Base-by-base conservation (phyloP, 805 yeast genomes). In the Kodamaea sagamina region DNA sequence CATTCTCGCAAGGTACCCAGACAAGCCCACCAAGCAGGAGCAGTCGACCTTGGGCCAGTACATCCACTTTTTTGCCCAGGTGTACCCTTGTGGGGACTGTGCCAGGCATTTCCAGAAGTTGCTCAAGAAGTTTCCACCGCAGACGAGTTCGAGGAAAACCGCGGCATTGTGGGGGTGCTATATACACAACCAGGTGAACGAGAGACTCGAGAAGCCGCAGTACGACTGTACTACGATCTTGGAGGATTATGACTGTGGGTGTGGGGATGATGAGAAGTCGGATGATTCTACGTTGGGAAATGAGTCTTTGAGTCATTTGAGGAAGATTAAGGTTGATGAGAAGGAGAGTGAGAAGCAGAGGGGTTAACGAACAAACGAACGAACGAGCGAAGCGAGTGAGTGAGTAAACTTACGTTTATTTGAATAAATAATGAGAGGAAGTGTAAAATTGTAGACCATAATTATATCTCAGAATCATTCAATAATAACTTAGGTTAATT, bases 131-230 rank as follows among this genome's bases (percentile, higher is more conserved):
- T 82, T 71, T 56, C 98, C 99, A 1, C 97, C 96, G 2, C 99
- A 93, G 57, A 74, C 84, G 3, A 71, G 79, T 6, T 75, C 85
- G 16, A 74, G 96, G 45, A 80, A 81, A 48, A 77, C 79, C 3
- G 98, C 99, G 1, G 89, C 96, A 0, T 67, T 87, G 50, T 93
- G 99, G 99, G 99, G 99, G 1, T 93, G 99, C 59, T 84, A 84
- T 56, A 72, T 90, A 4, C 98, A 90, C 66, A 90, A 92, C 61
- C 75, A 81, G 56, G 97, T 90, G 26, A 92, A 92, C 62, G 78
- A 78, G 42, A 69, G 84, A 40, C 71, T 90, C 34, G 72, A 72
- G 4, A 88, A 90, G 53, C 78, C 75, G 1, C 70, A 73, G 12
- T 93, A 89, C 61, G 97, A 93, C 61, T 93, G 99, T 61, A 74